Evolutionary conservation across 176 grass and related monocot genomes (phyloP), one percentile per base, ranked within the genome.

Genomic region (Aegilops speltoides): DNA sequence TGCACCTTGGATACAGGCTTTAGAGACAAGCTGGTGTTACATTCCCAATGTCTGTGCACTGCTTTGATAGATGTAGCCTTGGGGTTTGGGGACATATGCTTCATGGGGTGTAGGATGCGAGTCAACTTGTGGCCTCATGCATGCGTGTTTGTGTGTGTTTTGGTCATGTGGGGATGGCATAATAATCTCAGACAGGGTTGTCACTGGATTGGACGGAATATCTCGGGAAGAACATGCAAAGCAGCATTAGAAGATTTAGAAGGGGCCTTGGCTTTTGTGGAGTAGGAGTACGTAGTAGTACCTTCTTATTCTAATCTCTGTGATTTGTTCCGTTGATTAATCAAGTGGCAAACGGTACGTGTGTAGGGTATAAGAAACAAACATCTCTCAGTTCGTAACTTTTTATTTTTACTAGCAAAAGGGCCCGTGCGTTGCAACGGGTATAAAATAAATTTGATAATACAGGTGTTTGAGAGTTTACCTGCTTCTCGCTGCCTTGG

Each of bases 201-300:
- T 89, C 78, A 63, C 84, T 90, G 80, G 91, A 93, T 95, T 93
- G 89, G 86, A 93, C 26, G 87, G 91, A 95, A 95, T 95, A 92
- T 98, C 79, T 95, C 92, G 93, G 91, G 91, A 45, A 80, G 52
- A 85, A 79, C 79, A 89, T 92, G 78, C 85, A 87, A 91, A 78
- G 61, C 85, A 83, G 64, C 67, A 76, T 82, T 88, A 78, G 76
- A 90, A 90, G 80, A 84, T 91, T 78, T 87, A 83, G 85, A 59
- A 88, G 31, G 33, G 64, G 52, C 16, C 46, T 67, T 60, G 69
- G 61, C 78, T 88, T 64, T 79, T 69, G 66, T 16, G 61, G 61
- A 29, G 6, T 22, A 8, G 25, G 64, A 67, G 65, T 33, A 68
- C 28, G 33, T 68, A 62, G 2, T 14, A 64, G 10, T 28, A 40